These are phyloP conservation scores for Cystoisospora suis DNA, from an alignment of 169 alveolate genomes.

Conservation along the genomic window DNA sequence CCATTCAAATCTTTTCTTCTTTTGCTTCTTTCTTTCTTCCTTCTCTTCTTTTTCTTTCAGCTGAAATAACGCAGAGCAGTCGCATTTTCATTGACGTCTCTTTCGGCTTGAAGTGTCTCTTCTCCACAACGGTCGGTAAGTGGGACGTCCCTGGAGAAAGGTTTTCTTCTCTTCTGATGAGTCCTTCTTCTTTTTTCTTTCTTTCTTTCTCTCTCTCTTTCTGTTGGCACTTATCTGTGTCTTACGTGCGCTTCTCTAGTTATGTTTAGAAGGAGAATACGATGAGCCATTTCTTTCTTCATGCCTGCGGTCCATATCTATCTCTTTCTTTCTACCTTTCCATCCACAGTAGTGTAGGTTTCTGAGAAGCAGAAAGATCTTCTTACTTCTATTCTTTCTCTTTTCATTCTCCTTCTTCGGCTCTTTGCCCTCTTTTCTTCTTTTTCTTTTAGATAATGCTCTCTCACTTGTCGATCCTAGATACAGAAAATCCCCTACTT, in stretches of 20 bases:
- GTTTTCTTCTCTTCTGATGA: neutral
- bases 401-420: neutral
- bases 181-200: neutral
- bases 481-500: too few relatives aligned
- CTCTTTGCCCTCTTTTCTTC: neutral
- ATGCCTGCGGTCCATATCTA: neutral
- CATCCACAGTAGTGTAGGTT: too few relatives aligned
- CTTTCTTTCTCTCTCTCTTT: neutral
- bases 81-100: slow-evolving; percentile 47
- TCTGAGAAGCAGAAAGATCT: neutral
- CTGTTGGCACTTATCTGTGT: neutral
- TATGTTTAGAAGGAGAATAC: neutral
- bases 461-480: too few relatives aligned
- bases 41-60: neutral
- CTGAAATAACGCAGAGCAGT: slow-evolving; percentile 27
- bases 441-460: neutral
- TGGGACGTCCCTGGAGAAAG: too few relatives aligned
- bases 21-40: neutral
- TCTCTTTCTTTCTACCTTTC: neutral
- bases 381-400: neutral
- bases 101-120: slow-evolving; percentile 47
- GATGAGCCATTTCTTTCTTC: neutral
- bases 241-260: neutral
- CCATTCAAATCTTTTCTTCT: neutral
- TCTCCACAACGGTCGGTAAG: slow-evolving; percentile 40